phyloP scores from a whole-genome alignment of 1,139 yeast species.

The Scheffersomyces cryptocercus region DNA sequence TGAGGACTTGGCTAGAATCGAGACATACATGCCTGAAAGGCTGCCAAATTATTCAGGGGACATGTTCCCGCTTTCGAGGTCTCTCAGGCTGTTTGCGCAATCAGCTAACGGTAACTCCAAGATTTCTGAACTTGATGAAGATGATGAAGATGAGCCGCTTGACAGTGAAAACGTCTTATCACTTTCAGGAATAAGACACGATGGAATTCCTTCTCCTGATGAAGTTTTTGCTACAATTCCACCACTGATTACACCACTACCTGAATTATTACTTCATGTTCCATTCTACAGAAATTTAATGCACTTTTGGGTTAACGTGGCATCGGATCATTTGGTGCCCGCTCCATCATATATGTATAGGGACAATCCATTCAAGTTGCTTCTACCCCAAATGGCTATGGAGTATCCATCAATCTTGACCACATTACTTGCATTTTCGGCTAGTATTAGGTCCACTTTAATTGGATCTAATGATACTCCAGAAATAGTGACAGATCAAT shows the following conservation, averaged over 20 bases:
- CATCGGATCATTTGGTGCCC: conserved; percentile 66
- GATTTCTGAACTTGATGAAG: conserved; percentile 8
- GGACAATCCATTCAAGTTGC: conserved; percentile 66
- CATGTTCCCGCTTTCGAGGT: conserved; percentile 6
- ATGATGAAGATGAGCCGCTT: conserved; percentile 9
- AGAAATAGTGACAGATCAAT: conserved; percentile 46
- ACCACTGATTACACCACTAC: conserved; percentile 51
- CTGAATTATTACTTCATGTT: conserved; percentile 57
- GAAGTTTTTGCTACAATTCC: conserved; percentile 36
- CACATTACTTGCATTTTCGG: conserved; percentile 66
- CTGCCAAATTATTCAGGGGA: conserved; percentile 12
- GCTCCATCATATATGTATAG: conserved; percentile 59
- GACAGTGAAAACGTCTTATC: conserved; percentile 1
- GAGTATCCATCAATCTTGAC: conserved; percentile 59
- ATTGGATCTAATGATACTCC: conserved; percentile 39
- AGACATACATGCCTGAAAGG: conserved; percentile 10
- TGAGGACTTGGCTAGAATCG: conserved; percentile 18
- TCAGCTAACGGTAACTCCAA: not conserved
- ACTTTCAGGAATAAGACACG: conserved; percentile 2
- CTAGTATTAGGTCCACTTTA: conserved; percentile 46
- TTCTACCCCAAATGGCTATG: conserved; percentile 72
- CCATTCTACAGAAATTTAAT: conserved; percentile 62
- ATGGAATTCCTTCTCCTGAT: conserved; percentile 9
- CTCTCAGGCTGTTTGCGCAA: conserved; percentile 2
- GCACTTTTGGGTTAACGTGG: conserved; percentile 63